Evolutionary conservation across 768 basidiomycete species (phyloP), one percentile per base, ranked within the genome.

Genomic region (Clavaria fumosa): DNA sequence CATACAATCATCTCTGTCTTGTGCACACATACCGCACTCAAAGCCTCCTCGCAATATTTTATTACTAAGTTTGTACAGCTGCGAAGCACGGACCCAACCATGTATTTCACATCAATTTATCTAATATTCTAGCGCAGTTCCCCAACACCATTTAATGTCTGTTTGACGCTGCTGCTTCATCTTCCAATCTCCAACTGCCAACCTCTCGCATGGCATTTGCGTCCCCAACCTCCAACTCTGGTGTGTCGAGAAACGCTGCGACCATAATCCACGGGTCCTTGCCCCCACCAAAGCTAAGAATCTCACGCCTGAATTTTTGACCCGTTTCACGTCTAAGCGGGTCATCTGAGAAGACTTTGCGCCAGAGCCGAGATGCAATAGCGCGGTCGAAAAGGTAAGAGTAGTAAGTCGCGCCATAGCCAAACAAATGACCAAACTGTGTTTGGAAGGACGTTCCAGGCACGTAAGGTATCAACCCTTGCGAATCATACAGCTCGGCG

Each of bases 371-470:
- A 4, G 83, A 83, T 0, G 95, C 93, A 42, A 99, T 95, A 3
- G 89, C 89, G 4, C 91, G 75, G 47, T 97, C 95, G 46, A 99
- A 91, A 9, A 96, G 67, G 52, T 99, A 99, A 3, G 89, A 90
- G 50, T 99, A 99, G 53, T 99, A 99, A 0, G 89, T 95, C 10
- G 93, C 90, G 4, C 93, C 91, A 48, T 99, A 99, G 2, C 91
- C 89, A 50, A 81, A 91, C 4, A 99, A 61, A 53, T 99, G 95
- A 0, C 85, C 83, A 46, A 99, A 99, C 48, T 91, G 88, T 0
- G 89, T 89, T 50, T 97, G 95, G 66, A 89, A 90, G 0, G 85
- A 79, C 0, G 91, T 96, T 0, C 81, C 83, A 0, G 64, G 60
- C 0, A 89, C 85, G 38, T 84, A 72, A 0, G 88, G 86, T 17